Evolutionary conservation across 805 yeast genomes (phyloP).

Genomic region (Debaryomyces hansenii): DNA sequence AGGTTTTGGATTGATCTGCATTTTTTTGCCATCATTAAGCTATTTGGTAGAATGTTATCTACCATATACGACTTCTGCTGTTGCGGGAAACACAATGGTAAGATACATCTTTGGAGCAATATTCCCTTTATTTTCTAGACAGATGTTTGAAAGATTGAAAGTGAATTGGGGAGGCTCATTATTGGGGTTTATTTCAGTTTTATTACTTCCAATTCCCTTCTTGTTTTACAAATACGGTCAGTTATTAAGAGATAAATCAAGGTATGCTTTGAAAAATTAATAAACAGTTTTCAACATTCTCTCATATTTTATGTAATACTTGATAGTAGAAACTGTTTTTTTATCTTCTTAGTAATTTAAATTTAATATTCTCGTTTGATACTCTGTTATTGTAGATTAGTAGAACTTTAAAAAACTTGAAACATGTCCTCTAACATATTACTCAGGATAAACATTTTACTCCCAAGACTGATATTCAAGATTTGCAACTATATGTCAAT

Average conservation of each 20-base stretch:
- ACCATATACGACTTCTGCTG: neutral
- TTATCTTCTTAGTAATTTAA: too few species aligned
- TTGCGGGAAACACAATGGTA: neutral
- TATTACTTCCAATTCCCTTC: conserved; percentile 4
- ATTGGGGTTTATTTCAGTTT: conserved; percentile 2
- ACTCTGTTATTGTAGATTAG: too few species aligned
- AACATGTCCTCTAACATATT: too few species aligned
- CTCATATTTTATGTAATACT: too few species aligned
- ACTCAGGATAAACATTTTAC: too few species aligned
- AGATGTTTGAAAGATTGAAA: neutral
- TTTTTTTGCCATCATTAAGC: neutral
- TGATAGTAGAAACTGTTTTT: too few species aligned
- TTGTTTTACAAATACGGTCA: conserved; percentile 6
- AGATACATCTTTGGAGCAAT: neutral
- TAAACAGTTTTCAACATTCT: too few species aligned
- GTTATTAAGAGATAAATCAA: conserved; percentile 5
- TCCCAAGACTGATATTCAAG: too few species aligned
- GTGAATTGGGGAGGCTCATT: neutral
- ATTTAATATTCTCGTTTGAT: too few species aligned
- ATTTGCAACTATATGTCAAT: too few species aligned
- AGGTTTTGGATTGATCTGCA: neutral
- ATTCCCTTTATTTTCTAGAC: neutral
- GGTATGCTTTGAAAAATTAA: conserved; percentile 1
- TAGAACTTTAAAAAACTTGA: too few species aligned
- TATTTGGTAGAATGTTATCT: neutral